Conservation (phyloP, 768 basidiomycete species). For the Tremella yokohamensis region DNA sequence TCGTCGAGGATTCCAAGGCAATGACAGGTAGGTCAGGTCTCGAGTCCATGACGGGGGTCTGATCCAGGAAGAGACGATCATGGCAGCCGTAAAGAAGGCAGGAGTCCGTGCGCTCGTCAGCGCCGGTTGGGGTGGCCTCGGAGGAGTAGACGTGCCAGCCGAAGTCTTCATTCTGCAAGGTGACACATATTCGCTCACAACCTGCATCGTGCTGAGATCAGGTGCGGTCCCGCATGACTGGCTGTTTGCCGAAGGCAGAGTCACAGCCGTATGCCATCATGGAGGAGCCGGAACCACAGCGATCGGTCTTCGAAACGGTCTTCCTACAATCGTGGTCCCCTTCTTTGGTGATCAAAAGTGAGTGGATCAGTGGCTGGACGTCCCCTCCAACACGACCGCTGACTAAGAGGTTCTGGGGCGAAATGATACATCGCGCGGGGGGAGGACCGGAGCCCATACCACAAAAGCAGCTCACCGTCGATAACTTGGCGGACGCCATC, state of each 20-base stretch:
- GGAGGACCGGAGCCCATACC: constrained; percentile 64
- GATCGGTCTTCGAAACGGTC: constrained; percentile 60
- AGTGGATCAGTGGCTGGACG: constrained; percentile 7
- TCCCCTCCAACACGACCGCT: too few species aligned
- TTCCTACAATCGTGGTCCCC: constrained; percentile 63
- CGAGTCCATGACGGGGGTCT: not conserved
- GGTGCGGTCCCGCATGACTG: constrained; percentile 66
- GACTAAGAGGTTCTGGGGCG: constrained; percentile 53
- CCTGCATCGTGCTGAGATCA: constrained; percentile 10
- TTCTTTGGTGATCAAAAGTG: constrained; percentile 64
- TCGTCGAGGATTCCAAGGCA: constrained; percentile 59
- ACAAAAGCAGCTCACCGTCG: constrained; percentile 56
- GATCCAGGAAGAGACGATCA: constrained; percentile 56
- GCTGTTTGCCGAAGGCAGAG: constrained; percentile 60
- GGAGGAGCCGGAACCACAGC: constrained; percentile 67
- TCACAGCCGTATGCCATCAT: constrained; percentile 62
- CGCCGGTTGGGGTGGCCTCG: constrained; percentile 66
- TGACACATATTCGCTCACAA: not conserved
- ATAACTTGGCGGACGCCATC: constrained; percentile 60
- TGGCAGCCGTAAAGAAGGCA: constrained; percentile 59
- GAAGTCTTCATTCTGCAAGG: constrained; percentile 62
- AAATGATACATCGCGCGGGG: constrained; percentile 62
- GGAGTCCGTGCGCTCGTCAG: constrained; percentile 63
- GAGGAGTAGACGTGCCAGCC: constrained; percentile 57
- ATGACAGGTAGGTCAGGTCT: constrained; percentile 55